Percentiles rank a stretch among this genome's conserved stretches.
Evolutionary conservation across 495 filamentous ascomycete species (phyloP).

Genomic region (Penicillium crystallinum): DNA sequence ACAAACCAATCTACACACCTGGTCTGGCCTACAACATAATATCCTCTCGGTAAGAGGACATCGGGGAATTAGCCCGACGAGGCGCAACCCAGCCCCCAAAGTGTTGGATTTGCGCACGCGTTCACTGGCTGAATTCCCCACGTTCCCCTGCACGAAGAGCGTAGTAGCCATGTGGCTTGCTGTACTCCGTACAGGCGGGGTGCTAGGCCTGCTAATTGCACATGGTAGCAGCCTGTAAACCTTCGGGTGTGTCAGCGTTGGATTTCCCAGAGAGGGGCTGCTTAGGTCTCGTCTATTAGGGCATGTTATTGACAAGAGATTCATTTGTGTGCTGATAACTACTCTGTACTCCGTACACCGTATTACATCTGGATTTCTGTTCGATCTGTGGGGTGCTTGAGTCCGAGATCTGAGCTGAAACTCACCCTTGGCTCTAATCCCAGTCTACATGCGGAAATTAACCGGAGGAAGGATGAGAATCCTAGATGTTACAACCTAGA

Average conservation of each 20-base stretch:
- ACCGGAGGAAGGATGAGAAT: too few relatives aligned
- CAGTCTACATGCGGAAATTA: too few relatives aligned
- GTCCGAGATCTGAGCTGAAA: too few relatives aligned
- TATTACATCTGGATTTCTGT: too few relatives aligned
- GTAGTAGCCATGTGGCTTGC: not conserved
- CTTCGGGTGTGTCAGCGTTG: conserved; percentile 1
- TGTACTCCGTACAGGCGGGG: not conserved
- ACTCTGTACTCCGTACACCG: too few relatives aligned
- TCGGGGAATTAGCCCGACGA: not conserved
- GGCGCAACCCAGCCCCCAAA: not conserved
- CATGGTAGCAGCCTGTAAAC: not conserved
- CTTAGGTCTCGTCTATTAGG: not conserved
- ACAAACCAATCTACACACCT: not conserved
- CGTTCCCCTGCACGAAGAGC: not conserved
- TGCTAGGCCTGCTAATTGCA: not conserved
- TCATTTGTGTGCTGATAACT: too few relatives aligned
- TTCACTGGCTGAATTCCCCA: not conserved
- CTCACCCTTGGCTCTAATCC: too few relatives aligned
- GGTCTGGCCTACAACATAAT: not conserved
- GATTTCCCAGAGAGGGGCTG: not conserved
- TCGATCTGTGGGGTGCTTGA: too few relatives aligned
- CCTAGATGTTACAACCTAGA: too few relatives aligned
- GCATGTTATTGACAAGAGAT: not conserved
- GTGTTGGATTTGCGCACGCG: not conserved
- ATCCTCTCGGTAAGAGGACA: not conserved